Conservation (phyloP, 2,329 filamentous ascomycete genomes). For the Colletotrichum tofieldiae region DNA sequence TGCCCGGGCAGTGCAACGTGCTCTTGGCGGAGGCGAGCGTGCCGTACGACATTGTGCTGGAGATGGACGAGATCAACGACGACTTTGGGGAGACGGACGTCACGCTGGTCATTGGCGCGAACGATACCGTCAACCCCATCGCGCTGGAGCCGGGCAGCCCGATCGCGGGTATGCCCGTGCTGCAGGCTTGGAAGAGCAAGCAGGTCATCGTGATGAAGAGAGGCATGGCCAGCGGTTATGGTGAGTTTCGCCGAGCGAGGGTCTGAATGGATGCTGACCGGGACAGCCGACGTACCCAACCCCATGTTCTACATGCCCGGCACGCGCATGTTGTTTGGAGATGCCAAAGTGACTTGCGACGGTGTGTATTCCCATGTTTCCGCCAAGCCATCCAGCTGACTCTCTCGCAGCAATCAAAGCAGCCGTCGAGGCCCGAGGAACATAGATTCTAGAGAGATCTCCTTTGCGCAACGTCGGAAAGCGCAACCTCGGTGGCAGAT, state of each 20-base stretch:
- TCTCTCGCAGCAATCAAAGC: conserved; percentile 57
- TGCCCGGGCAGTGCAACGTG: conserved; percentile 96
- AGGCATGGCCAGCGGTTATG: conserved; percentile 90
- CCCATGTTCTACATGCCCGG: conserved; percentile 95
- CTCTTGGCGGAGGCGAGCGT: conserved; percentile 90
- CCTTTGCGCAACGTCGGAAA: conserved; percentile 18
- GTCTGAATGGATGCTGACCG: conserved; percentile 8
- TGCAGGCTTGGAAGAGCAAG: conserved; percentile 96
- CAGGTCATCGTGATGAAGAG: conserved; percentile 95
- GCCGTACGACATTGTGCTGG: conserved; percentile 91
- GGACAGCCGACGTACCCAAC: conserved; percentile 86
- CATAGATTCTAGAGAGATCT: conserved; percentile 40
- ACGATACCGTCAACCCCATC: conserved; percentile 94
- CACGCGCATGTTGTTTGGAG: conserved; percentile 92
- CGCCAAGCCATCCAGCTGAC: conserved; percentile 37
- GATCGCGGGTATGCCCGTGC: conserved; percentile 93
- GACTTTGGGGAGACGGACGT: conserved; percentile 90
- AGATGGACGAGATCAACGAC: conserved; percentile 98
- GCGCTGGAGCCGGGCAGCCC: conserved; percentile 86
- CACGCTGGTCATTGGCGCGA: conserved; percentile 90
- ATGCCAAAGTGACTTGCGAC: conserved; percentile 88
- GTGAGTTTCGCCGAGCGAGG: conserved; percentile 60
- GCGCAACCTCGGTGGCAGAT: conserved; percentile 21
- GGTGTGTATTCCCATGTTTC: conserved; percentile 62
- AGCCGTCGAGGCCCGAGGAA: conserved; percentile 52